These are phyloP conservation scores for Astrothelium macrocarpum DNA, from an alignment of 495 filamentous ascomycete genomes.

Conservation along the genomic window DNA sequence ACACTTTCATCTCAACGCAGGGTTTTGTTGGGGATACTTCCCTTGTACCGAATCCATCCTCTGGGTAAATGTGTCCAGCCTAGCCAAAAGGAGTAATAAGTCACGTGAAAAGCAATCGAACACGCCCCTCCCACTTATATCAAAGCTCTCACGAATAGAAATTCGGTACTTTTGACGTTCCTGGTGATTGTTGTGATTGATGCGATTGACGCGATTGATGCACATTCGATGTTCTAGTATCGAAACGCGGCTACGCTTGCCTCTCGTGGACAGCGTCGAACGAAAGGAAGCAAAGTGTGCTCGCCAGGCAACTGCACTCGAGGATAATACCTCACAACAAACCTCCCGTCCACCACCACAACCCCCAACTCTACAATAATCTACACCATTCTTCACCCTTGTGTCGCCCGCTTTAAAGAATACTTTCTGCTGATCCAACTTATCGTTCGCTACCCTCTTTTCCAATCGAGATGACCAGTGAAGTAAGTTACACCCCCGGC, in stretches of 20 bases:
- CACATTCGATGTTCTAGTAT: neutral
- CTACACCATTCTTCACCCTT: neutral
- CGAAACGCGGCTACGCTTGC: neutral
- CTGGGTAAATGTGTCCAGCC: no score
- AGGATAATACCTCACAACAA: constrained; percentile 7
- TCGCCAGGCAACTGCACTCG: constrained; percentile 2
- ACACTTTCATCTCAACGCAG: neutral
- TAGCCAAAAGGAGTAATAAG: no score
- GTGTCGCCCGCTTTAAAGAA: neutral
- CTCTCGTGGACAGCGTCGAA: neutral
- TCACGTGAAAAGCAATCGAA: no score
- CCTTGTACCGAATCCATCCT: no score
- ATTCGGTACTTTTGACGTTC: no score
- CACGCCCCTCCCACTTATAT: no score
- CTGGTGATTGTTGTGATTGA: no score
- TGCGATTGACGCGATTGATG: no score
- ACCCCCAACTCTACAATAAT: neutral
- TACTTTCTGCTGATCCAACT: neutral
- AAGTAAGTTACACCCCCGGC: constrained; percentile 23
- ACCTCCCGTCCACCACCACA: neutral
- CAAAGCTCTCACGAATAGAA: no score
- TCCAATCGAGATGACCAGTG: constrained; percentile 24
- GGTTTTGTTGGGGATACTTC: no score
- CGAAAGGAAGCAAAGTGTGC: neutral
- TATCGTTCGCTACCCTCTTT: constrained; percentile 5